phyloP scores from a whole-genome alignment of 139 green algal species.

The Chlorella vulgaris region DNA sequence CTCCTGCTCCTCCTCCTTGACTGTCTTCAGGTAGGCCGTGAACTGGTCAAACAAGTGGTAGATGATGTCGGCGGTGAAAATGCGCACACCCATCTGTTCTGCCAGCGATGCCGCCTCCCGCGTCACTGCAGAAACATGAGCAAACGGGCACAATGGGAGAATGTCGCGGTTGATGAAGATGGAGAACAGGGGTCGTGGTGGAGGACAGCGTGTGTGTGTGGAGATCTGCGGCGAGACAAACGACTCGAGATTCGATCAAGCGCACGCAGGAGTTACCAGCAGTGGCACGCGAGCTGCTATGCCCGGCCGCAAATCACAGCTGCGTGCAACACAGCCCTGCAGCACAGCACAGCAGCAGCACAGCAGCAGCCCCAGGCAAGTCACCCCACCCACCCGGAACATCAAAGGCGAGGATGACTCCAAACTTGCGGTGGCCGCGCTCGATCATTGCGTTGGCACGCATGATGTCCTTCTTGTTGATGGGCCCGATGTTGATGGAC shows the following conservation, averaged over 20 bases:
- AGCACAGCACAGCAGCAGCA: no score
- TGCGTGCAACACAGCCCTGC: no score
- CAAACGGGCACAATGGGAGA: no score
- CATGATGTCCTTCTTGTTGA: slow-evolving; percentile 93
- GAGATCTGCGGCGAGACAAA: no score
- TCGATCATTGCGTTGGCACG: slow-evolving; percentile 97
- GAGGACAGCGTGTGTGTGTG: no score
- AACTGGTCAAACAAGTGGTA: slow-evolving; percentile 99
- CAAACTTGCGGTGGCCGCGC: slow-evolving; percentile 85
- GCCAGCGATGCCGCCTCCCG: slow-evolving; percentile 83
- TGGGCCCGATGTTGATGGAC: slow-evolving; percentile 95
- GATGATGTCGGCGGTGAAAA: slow-evolving; percentile 99
- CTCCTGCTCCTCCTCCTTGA: slow-evolving; percentile 83
- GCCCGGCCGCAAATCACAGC: no score
- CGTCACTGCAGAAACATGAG: slow-evolving; percentile 55
- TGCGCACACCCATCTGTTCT: slow-evolving; percentile 83
- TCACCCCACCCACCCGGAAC: slow-evolving; percentile 58
- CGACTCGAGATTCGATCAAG: no score
- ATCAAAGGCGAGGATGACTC: slow-evolving; percentile 97
- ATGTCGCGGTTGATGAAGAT: no score
- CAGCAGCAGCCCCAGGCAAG: no score
- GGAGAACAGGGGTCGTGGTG: background rate
- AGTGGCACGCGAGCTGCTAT: no score
- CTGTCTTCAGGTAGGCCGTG: slow-evolving; percentile 77
- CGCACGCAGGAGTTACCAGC: no score